Conservation (phyloP, 345 rosid species). For the sweet orange (Citrus sinensis) region DVS_A1.0 CM039168.1:6981501-6982000, state of each 20-base stretch:
- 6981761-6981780: too few species aligned
- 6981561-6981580: background rate
- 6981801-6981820: background rate
- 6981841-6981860: background rate
- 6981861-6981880: background rate
- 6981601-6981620: conserved; percentile 2
- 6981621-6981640: background rate
- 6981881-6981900: background rate
- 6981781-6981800: too few species aligned
- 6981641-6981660: background rate
- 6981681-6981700: background rate
- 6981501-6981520: too few species aligned
- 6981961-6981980: background rate
- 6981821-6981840: background rate
- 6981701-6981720: background rate
- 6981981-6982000: background rate
- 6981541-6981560: too few species aligned
- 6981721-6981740: background rate
- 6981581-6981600: background rate
- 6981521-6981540: too few species aligned
- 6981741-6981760: too few species aligned
- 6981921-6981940: background rate
- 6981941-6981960: background rate
- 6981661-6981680: fast-evolving
- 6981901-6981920: background rate